Conservation (phyloP, 106 monocot genomes). For the Platanthera zijinensis region DNA sequence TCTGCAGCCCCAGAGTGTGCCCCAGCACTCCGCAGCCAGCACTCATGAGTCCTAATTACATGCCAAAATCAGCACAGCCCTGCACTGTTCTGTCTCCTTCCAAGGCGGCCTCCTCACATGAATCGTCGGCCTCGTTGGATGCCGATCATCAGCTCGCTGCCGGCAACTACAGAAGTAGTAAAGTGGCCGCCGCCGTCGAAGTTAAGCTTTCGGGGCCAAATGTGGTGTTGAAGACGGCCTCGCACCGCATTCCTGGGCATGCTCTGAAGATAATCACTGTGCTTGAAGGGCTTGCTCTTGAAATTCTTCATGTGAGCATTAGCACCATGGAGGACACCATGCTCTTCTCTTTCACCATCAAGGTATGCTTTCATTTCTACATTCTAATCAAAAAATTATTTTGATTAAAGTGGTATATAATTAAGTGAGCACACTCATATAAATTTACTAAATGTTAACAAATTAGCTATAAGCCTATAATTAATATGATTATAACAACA, state of each 20-base stretch:
- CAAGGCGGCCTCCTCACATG: constrained; percentile 13
- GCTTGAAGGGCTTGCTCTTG: constrained; percentile 68
- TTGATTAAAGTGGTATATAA: too few species aligned
- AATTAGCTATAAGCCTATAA: too few species aligned
- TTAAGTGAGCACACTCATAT: too few species aligned
- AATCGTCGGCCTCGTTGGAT: constrained; percentile 22
- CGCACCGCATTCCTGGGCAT: constrained; percentile 64
- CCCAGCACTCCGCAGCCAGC: constrained; percentile 68
- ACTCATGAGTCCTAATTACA: constrained; percentile 49
- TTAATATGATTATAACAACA: too few species aligned
- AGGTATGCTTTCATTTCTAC: constrained; percentile 30
- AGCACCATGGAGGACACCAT: constrained; percentile 68
- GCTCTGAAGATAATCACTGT: constrained; percentile 61
- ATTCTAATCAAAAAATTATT: too few species aligned
- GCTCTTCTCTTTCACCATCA: constrained; percentile 91
- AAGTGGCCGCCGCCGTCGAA: constrained; percentile 70
- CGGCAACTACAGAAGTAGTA: constrained; percentile 4
- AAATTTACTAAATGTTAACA: too few species aligned
- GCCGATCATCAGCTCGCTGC: constrained; percentile 32
- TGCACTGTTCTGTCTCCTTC: neutral
- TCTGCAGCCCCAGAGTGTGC: constrained; percentile 56
- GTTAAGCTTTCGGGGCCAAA: constrained; percentile 82
- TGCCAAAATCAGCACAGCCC: constrained; percentile 14
- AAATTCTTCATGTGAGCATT: constrained; percentile 77
- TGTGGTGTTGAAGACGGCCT: constrained; percentile 71